phyloP scores from a whole-genome alignment of 148 eudicot species.

The Rhododendron vialii region DNA sequence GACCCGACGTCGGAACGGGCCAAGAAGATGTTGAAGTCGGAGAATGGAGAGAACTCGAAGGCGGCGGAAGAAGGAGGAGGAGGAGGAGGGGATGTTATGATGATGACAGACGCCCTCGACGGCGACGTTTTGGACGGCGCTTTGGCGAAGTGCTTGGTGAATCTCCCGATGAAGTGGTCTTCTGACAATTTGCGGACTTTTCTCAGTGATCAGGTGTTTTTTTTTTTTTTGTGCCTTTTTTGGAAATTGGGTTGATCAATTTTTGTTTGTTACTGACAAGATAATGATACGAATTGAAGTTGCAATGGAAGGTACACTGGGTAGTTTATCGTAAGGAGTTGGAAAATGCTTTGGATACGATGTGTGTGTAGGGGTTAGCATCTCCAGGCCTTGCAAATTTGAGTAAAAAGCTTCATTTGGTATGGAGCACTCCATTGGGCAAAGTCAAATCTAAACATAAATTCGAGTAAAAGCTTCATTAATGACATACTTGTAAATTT shows the following conservation, averaged over 20 bases:
- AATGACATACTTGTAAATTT: too few species aligned
- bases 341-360: background rate
- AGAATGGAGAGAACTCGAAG: constrained; percentile 19
- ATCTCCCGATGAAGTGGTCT: constrained; percentile 71
- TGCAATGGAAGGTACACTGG: background rate
- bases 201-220: constrained; percentile 51
- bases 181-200: constrained; percentile 54
- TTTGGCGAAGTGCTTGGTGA: constrained; percentile 60
- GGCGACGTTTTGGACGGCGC: constrained; percentile 31
- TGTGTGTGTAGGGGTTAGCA: background rate
- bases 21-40: constrained; percentile 47
- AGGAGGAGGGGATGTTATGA: constrained; percentile 40
- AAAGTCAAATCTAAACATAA: too few species aligned
- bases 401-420: too few species aligned
- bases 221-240: background rate
- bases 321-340: background rate
- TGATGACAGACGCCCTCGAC: constrained; percentile 66
- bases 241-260: background rate
- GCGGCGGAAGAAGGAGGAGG: constrained; percentile 10
- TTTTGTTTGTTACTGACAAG: background rate
- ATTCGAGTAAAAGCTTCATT: too few species aligned
- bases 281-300: background rate
- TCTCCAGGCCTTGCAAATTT: too few species aligned
- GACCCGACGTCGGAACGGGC: constrained; percentile 84
- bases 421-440: too few species aligned